These are phyloP conservation scores for Blastobotrys illinoisensis DNA, from an alignment of 1,139 yeast species.

Conservation along the genomic window DNA sequence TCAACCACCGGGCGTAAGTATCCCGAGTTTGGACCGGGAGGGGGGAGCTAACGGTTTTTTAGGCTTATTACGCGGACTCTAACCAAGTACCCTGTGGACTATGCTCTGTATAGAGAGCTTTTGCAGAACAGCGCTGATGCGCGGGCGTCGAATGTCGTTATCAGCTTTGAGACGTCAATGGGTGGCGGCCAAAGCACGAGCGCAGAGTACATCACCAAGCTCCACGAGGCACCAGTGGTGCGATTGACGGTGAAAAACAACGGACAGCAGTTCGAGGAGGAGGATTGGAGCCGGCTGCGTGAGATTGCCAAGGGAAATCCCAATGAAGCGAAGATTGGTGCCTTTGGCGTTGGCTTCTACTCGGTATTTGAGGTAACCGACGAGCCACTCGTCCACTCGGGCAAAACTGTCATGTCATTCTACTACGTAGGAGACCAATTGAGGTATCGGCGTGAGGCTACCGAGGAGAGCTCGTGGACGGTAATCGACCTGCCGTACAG, in stretches of 20 bases:
- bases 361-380: constrained; percentile 97
- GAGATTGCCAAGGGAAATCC: constrained; percentile 48
- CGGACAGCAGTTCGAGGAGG: constrained; percentile 34
- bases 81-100: constrained; percentile 40
- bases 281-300: constrained; percentile 38
- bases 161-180: constrained; percentile 25
- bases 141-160: constrained; percentile 32
- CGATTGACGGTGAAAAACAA: constrained; percentile 34
- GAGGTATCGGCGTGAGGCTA: constrained; percentile 29
- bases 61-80: constrained; percentile 37
- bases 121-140: constrained; percentile 41
- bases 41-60: background rate
- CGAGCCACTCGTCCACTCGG: constrained; percentile 41
- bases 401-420: constrained; percentile 35
- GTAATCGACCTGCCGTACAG: constrained; percentile 37
- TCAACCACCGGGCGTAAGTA: constrained; percentile 38
- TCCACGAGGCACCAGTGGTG: constrained; percentile 28
- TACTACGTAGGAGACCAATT: constrained; percentile 38
- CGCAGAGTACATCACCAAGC: constrained; percentile 18
- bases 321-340: constrained; percentile 98
- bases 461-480: constrained; percentile 32
- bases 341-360: constrained; percentile 99
- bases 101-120: constrained; percentile 37
- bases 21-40: background rate
- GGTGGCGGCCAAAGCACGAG: constrained; percentile 4